These are phyloP conservation scores for Anthracocystis walkeri DNA, from an alignment of 1,284 basidiomycete species.

Conservation along the genomic window DNA sequence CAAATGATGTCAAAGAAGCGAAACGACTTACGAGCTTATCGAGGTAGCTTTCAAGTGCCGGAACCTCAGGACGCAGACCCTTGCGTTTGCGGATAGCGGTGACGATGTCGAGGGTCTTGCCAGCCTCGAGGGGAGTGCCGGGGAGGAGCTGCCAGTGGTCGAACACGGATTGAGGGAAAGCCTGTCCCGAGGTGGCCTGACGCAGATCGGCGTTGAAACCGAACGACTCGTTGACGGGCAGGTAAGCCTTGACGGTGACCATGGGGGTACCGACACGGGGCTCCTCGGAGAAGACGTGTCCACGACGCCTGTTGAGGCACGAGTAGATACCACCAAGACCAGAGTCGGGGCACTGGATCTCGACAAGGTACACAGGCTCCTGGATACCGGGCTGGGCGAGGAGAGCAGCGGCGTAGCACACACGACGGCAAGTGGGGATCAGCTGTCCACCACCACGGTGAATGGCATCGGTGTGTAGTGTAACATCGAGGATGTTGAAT, in stretches of 20 bases:
- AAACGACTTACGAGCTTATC: too few relatives aligned
- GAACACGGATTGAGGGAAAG: slow-evolving; percentile 96
- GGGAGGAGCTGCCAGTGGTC: slow-evolving; percentile 77
- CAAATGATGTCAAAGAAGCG: too few relatives aligned
- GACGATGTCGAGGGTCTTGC: slow-evolving; percentile 90
- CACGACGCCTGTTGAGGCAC: slow-evolving; percentile 94
- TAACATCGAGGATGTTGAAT: slow-evolving; percentile 95
- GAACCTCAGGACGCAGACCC: slow-evolving; percentile 75
- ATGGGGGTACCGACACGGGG: slow-evolving; percentile 97
- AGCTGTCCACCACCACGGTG: slow-evolving; percentile 99
- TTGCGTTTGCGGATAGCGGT: slow-evolving; percentile 86
- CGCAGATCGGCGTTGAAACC: slow-evolving; percentile 98
- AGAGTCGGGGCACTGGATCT: slow-evolving; percentile 98
- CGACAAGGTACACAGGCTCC: slow-evolving; percentile 97
- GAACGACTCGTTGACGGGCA: slow-evolving; percentile 97
- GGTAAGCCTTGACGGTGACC: slow-evolving; percentile 99
- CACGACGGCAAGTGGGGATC: slow-evolving; percentile 95
- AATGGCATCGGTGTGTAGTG: slow-evolving; percentile 97
- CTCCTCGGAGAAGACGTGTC: slow-evolving; percentile 97
- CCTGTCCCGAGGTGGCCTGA: slow-evolving; percentile 92
- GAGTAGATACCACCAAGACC: slow-evolving; percentile 98
- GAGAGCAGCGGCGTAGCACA: slow-evolving; percentile 93
- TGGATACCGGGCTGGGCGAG: slow-evolving; percentile 92
- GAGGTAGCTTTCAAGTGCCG: slow-evolving; percentile 55
- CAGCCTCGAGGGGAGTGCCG: slow-evolving; percentile 76